Evolutionary conservation across 2,329 filamentous ascomycete genomes (phyloP).

Genomic region (Fusarium brachygibbosum): DNA sequence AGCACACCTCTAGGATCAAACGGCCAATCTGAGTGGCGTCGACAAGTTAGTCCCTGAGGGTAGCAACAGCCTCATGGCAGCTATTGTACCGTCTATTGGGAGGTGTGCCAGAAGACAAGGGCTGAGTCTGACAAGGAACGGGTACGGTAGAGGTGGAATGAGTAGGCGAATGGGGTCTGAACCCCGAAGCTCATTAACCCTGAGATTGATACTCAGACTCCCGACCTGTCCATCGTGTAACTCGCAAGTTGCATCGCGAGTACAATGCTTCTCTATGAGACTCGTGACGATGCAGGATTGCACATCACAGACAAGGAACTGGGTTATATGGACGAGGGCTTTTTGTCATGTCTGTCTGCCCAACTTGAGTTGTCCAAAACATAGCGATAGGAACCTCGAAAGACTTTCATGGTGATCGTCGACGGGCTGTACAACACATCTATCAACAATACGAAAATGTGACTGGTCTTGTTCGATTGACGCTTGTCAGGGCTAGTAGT

Average conservation of each 20-base stretch:
- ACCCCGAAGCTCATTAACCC: neutral
- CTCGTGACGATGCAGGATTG: constrained; percentile 14
- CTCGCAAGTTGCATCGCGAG: constrained; percentile 15
- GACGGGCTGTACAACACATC: neutral
- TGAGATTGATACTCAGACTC: constrained; percentile 25
- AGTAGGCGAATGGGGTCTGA: constrained; percentile 6
- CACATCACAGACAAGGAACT: constrained; percentile 27
- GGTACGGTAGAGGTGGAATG: neutral
- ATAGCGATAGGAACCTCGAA: neutral
- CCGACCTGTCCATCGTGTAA: constrained; percentile 24
- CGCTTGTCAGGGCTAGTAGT: constrained; percentile 1
- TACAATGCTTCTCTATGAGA: constrained; percentile 11
- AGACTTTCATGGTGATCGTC: constrained; percentile 3
- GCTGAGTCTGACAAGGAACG: neutral
- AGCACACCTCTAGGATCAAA: constrained; percentile 24
- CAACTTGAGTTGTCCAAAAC: constrained; percentile 23
- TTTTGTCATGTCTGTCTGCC: constrained; percentile 33
- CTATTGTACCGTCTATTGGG: neutral
- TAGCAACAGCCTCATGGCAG: constrained; percentile 27
- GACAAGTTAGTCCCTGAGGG: constrained; percentile 20
- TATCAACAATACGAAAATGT: constrained; percentile 1
- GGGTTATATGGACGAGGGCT: constrained; percentile 9
- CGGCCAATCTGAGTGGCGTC: constrained; percentile 15
- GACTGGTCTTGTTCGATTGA: neutral
- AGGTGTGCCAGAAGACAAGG: constrained; percentile 13